Evolutionary conservation across 371 early-diverging fungal species (phyloP).

Genomic region (Mortierella sp.): DNA sequence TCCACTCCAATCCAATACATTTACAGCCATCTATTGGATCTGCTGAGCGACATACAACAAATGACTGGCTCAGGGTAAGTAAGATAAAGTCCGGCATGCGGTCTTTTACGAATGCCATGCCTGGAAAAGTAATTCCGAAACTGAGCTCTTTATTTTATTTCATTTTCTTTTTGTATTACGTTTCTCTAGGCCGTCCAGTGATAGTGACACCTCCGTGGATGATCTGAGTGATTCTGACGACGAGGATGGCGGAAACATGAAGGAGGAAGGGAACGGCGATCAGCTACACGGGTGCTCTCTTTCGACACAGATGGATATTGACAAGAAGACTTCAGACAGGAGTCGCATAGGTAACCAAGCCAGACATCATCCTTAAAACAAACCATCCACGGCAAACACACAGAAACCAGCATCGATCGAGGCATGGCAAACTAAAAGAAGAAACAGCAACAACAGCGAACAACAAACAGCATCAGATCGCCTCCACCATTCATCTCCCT

Average conservation of each 20-base stretch:
- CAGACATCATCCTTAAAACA: conserved; percentile 11
- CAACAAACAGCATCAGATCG: too few relatives aligned
- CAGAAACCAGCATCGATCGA: too few relatives aligned
- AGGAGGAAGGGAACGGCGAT: conserved; percentile 18
- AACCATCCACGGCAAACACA: too few relatives aligned
- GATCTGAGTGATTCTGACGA: conserved; percentile 39
- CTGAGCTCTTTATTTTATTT: neutral
- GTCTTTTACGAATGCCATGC: neutral
- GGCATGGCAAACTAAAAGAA: too few relatives aligned
- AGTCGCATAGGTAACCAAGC: conserved; percentile 40
- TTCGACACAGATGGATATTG: conserved; percentile 3
- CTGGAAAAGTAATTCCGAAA: neutral
- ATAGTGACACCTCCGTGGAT: conserved; percentile 50
- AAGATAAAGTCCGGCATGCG: neutral
- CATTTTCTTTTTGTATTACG: neutral
- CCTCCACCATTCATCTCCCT: conserved; percentile 10
- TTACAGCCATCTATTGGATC: conserved; percentile 45
- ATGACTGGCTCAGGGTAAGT: conserved; percentile 45
- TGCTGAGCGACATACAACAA: conserved; percentile 46
- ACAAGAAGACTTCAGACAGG: conserved; percentile 20
- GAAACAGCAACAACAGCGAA: too few relatives aligned
- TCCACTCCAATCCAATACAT: neutral
- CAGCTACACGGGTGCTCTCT: conserved; percentile 15
- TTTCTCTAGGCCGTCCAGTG: conserved; percentile 36
- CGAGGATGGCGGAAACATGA: conserved; percentile 25